These are phyloP conservation scores for Penicillium polonicum DNA, from an alignment of 2,329 filamentous ascomycete genomes.

Conservation along the genomic window DNA sequence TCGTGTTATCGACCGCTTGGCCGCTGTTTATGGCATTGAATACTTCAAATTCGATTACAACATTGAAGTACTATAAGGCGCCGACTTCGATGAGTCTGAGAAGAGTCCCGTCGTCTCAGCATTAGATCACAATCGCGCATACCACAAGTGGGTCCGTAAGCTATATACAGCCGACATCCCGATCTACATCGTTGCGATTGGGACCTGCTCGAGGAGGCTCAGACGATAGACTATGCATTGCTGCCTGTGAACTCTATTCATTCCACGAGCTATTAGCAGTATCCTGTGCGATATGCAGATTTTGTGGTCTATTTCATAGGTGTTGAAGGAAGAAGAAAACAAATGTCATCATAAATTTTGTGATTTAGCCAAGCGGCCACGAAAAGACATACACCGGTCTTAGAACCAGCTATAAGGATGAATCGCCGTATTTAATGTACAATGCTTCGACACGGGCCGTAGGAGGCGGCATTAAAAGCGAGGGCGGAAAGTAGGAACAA, in stretches of 20 bases:
- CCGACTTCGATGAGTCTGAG: background rate
- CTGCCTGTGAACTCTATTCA: background rate
- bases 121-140: background rate
- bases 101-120: background rate
- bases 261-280: background rate
- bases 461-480: constrained; percentile 30
- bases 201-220: background rate
- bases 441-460: constrained; percentile 26
- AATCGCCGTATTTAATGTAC: constrained; percentile 30
- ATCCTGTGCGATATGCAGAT: background rate
- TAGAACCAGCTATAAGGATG: constrained; percentile 13
- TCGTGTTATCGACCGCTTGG: background rate
- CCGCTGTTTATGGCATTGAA: background rate
- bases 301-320: background rate
- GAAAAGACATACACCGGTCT: constrained; percentile 21
- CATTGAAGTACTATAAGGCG: background rate
- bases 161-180: background rate
- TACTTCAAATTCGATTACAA: background rate
- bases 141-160: background rate
- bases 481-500: constrained; percentile 18
- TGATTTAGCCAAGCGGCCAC: constrained; percentile 2
- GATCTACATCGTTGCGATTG: background rate
- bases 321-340: background rate
- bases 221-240: background rate
- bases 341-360: background rate